Conservation (phyloP, 2,329 filamentous ascomycete genomes). For the Aspergillus fumigatiaffinis region DNA sequence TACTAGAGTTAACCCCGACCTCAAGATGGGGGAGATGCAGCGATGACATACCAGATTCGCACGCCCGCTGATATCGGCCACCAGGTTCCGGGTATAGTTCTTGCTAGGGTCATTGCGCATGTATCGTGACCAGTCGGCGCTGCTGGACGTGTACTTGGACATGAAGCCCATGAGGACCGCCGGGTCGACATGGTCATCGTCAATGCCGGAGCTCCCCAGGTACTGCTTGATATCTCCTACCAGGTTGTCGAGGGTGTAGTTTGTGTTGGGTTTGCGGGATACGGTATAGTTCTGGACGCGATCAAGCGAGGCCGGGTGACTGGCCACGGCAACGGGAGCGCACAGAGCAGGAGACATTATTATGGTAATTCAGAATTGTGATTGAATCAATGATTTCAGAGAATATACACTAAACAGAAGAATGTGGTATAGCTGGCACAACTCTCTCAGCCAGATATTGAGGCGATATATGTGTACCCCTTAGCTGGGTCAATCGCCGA, state of each 20-base stretch:
- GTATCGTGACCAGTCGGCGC: constrained; percentile 26
- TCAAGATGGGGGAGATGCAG: not conserved
- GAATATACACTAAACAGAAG: not conserved
- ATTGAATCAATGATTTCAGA: not conserved
- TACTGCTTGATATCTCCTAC: constrained; percentile 27
- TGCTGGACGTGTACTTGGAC: constrained; percentile 25
- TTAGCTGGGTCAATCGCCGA: not conserved
- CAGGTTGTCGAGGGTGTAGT: constrained; percentile 18
- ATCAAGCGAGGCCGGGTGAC: not conserved
- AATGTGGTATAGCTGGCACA: not conserved
- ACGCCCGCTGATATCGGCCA: constrained; percentile 31
- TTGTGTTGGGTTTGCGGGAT: not conserved
- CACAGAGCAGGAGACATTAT: not conserved
- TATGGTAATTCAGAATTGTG: not conserved
- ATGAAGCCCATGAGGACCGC: constrained; percentile 24
- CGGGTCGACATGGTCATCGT: constrained; percentile 21
- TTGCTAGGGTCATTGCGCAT: constrained; percentile 30
- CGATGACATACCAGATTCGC: constrained; percentile 25
- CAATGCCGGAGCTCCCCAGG: constrained; percentile 25
- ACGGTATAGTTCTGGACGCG: not conserved
- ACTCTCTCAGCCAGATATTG: not conserved
- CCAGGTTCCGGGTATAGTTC: constrained; percentile 31
- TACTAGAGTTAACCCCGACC: constrained; percentile 3
- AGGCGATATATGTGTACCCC: not conserved
- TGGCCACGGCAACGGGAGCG: not conserved